Conservation (phyloP, 1,284 basidiomycete species). For the Apiotrichum sp. region DNA sequence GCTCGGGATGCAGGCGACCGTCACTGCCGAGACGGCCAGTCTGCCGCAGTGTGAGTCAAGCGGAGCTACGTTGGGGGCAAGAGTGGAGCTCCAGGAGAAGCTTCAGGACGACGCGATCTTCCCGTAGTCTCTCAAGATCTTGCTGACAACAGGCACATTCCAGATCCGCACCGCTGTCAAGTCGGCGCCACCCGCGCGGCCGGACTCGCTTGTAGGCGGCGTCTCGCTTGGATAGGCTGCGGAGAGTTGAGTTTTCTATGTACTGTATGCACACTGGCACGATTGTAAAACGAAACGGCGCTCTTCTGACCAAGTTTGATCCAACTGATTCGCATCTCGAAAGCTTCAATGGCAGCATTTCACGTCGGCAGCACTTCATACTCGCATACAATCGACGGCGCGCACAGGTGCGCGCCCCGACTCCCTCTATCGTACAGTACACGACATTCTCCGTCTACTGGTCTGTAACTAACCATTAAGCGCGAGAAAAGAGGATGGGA, state of each 20-base stretch:
- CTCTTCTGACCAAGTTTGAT: too few relatives aligned
- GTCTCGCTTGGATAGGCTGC: neutral
- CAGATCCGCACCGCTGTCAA: constrained; percentile 33
- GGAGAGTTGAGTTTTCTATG: too few relatives aligned
- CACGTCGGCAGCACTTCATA: neutral
- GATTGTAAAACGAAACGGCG: too few relatives aligned
- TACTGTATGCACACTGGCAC: too few relatives aligned
- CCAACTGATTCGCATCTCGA: too few relatives aligned
- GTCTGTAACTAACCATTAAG: neutral
- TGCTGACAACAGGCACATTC: constrained; percentile 33
- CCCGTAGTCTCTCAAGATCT: neutral
- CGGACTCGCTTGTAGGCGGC: neutral
- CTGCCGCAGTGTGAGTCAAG: constrained; percentile 71
- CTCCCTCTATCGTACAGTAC: constrained; percentile 1
- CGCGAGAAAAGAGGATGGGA: neutral
- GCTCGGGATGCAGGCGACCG: constrained; percentile 66
- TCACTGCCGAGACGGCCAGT: constrained; percentile 68
- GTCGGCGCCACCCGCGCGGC: constrained; percentile 2
- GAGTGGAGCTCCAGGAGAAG: too few relatives aligned
- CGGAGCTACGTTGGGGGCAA: neutral
- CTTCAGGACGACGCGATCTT: too few relatives aligned
- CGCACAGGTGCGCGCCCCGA: neutral
- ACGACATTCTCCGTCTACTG: constrained; percentile 2
- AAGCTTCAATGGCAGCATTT: too few relatives aligned
- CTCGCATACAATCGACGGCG: neutral